These are phyloP conservation scores for Hemerocallis citrina DNA, from an alignment of 106 monocot species.

Conservation along the genomic window DNA sequence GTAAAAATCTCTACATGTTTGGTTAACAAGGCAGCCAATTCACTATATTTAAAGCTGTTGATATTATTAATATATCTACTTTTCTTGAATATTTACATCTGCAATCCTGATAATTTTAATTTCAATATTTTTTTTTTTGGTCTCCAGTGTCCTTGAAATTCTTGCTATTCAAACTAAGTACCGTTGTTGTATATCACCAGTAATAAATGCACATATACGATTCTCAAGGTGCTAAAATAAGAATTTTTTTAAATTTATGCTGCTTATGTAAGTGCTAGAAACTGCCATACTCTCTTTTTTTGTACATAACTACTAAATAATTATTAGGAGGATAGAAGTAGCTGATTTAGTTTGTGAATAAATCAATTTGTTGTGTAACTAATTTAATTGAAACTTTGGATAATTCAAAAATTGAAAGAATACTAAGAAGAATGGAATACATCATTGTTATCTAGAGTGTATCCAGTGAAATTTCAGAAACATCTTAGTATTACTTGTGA, in stretches of 20 bases:
- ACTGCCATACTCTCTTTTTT: neutral
- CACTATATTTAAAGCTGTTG: neutral
- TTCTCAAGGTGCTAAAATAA: neutral
- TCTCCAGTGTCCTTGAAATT: neutral
- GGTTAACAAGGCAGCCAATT: neutral
- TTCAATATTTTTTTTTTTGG: neutral
- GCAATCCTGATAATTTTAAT: neutral
- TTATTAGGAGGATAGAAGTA: neutral
- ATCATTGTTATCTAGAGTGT: neutral
- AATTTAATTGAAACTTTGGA: neutral
- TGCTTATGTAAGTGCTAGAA: neutral
- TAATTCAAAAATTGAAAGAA: neutral
- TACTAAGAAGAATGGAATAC: neutral
- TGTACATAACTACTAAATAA: neutral
- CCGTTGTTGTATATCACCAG: neutral
- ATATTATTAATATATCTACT: neutral
- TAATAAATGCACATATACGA: neutral
- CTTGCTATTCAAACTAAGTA: neutral
- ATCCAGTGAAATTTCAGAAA: neutral
- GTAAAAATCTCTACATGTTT: conserved; percentile 14
- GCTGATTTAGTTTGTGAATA: neutral
- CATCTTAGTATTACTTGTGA: neutral
- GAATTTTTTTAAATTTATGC: neutral
- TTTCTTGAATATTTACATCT: neutral
- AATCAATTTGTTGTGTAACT: neutral